These are phyloP conservation scores for Cyclotella kingstonii DNA, from an alignment of 108 stramenopile genomes.

Conservation along the genomic window DNA sequence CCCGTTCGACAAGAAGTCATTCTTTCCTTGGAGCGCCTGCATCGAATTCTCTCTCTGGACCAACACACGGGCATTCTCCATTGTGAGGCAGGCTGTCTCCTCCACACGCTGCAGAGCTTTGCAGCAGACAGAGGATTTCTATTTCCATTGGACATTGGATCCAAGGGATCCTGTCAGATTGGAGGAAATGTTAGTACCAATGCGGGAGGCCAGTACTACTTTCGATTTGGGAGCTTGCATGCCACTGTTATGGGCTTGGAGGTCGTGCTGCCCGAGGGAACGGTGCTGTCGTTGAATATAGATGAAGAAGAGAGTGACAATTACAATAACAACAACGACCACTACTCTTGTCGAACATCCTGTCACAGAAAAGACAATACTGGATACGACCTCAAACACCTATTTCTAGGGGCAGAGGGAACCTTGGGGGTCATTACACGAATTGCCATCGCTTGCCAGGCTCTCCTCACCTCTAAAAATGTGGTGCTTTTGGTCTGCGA, in stretches of 20 bases:
- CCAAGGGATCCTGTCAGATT: constrained; percentile 95
- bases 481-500: constrained; percentile 82
- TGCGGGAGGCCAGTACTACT: constrained; percentile 84
- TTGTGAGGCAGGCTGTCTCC: constrained; percentile 92
- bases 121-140: constrained; percentile 53
- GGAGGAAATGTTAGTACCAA: constrained; percentile 96
- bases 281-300: constrained; percentile 67
- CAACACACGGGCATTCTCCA: constrained; percentile 62
- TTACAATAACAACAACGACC: not conserved
- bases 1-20: constrained; percentile 79
- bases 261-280: constrained; percentile 87
- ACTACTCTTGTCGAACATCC: not conserved
- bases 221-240: constrained; percentile 76
- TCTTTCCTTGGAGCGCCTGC: constrained; percentile 77
- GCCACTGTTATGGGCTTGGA: constrained; percentile 92
- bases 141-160: constrained; percentile 93
- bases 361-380: constrained; percentile 94
- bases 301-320: not conserved
- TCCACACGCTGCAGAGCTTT: constrained; percentile 79
- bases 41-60: constrained; percentile 69
- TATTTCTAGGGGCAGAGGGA: constrained; percentile 96
- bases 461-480: constrained; percentile 61
- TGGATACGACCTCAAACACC: constrained; percentile 91
- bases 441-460: constrained; percentile 66
- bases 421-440: constrained; percentile 93